Evolutionary conservation across 2,329 filamentous ascomycete species (phyloP).

Genomic region (Penicillium sp.): DNA sequence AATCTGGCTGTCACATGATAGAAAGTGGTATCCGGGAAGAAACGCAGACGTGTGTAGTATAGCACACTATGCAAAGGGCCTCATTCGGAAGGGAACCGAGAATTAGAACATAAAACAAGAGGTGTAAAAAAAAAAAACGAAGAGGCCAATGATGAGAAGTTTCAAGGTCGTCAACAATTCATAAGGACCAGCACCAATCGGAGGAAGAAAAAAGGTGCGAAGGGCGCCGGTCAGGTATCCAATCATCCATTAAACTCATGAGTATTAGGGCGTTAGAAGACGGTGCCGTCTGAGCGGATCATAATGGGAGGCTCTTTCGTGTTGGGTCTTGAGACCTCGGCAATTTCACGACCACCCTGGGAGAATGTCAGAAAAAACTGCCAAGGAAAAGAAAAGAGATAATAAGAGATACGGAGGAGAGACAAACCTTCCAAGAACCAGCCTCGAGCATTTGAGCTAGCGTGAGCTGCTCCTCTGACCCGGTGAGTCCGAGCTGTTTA

Average conservation of each 20-base stretch:
- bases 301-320: constrained; percentile 96
- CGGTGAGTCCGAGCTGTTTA: constrained; percentile 67
- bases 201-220: constrained; percentile 10
- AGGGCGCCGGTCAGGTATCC: constrained; percentile 33
- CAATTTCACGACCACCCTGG: constrained; percentile 89
- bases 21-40: constrained; percentile 23
- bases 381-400: not conserved
- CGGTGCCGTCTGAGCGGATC: constrained; percentile 93
- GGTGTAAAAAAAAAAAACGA: constrained; percentile 4
- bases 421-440: constrained; percentile 94
- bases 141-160: constrained; percentile 14
- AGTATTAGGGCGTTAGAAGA: constrained; percentile 67
- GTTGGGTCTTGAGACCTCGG: constrained; percentile 91
- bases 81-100: constrained; percentile 12
- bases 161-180: constrained; percentile 35
- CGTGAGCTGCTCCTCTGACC: constrained; percentile 67
- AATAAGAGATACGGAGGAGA: not conserved
- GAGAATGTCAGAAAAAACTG: constrained; percentile 36
- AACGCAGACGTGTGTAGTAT: constrained; percentile 14
- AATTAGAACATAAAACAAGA: constrained; percentile 2
- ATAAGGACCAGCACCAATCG: constrained; percentile 31
- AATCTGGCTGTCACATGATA: not conserved
- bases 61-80: constrained; percentile 19
- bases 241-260: constrained; percentile 28
- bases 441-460: constrained; percentile 92